These are phyloP conservation scores for Mallotus nudiflorus DNA, from an alignment of 345 rosid species.

Conservation along the genomic window DNA sequence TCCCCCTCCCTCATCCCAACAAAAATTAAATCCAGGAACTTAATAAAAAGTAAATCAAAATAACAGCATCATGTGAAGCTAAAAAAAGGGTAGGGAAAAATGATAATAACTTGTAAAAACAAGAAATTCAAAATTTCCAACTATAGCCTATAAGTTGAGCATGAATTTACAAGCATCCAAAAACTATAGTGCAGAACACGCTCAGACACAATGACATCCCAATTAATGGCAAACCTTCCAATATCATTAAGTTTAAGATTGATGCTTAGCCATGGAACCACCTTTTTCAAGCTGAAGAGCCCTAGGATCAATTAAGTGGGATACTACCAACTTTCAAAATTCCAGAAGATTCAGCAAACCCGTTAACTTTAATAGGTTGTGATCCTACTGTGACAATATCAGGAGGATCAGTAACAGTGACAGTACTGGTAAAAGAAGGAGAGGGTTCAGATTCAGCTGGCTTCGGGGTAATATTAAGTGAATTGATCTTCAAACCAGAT, in stretches of 20 bases:
- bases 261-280: conserved; percentile 21
- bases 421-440: conserved; percentile 13
- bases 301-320: conserved; percentile 59
- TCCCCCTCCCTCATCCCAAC: not conserved
- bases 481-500: conserved; percentile 35
- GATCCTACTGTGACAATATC: conserved; percentile 64
- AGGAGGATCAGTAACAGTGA: conserved; percentile 14
- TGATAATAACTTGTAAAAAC: not conserved
- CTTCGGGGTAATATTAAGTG: conserved; percentile 38
- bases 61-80: not conserved
- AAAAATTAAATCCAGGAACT: not conserved
- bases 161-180: conserved; percentile 7
- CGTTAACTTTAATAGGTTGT: conserved; percentile 66
- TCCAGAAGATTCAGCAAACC: conserved; percentile 45
- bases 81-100: not conserved
- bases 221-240: conserved; percentile 13
- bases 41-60: not conserved
- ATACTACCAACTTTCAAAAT: conserved; percentile 59
- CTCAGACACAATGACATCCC: not conserved
- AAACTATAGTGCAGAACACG: not conserved
- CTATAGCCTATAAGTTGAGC: not conserved
- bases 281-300: conserved; percentile 38
- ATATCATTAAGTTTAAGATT: conserved; percentile 11
- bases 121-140: not conserved
- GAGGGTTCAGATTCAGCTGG: conserved; percentile 20